Base-by-base conservation (phyloP, 495 filamentous ascomycete species). In the Astrothelium subdiscretum region DNA sequence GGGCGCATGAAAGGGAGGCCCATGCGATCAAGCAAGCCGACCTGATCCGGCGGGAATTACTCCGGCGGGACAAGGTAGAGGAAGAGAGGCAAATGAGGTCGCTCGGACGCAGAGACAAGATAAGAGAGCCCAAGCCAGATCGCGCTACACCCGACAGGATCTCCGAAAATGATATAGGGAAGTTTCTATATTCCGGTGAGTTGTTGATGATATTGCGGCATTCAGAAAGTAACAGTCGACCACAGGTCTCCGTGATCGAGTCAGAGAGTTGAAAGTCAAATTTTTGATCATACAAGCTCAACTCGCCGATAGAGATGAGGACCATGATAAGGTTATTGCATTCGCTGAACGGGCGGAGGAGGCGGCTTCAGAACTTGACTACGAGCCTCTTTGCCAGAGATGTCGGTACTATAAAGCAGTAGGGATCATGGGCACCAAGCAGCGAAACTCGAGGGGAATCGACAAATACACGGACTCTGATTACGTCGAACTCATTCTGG, bases 1-100 rank as follows among this genome's bases (percentile, higher is more conserved):
- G 32, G n/a, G 2, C 59, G 58, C 26, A 58, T 52, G 3, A 52
- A 48, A 4, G 62, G 40, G 40, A 69, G 52, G 11, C 42, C 20
- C 18, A 20, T 3, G 20, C 42, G 6, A 38, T 11, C 42, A 20
- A 48, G 20, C 42, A 48, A 20, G 20, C 13, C 4, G 42, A 11
- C 4, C 5, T n/a, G 15, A 38, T 38, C 18, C 3, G 18, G 3
- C 4, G 3, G 42, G 42, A 48, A n/a, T n/a, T 20, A n/a, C 11
- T 18, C 13, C 42, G 20, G 42, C 42, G 42, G 20, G 20, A 11
- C 3, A 18, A n/a, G 18, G 42, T n/a, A 20, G 42, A 48, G 18
- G 3, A 48, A 3, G 42, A 11, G 3, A 10, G 48, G 2, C 24
- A 11, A 8, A 27, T 8, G 5, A 54, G 20, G 24, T 24, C 29